A percentile compares a stretch with the other conserved stretches of the same genome.
Evolutionary conservation across 495 filamentous ascomycete genomes (phyloP).

Genomic region (Lepraria neglecta): DNA sequence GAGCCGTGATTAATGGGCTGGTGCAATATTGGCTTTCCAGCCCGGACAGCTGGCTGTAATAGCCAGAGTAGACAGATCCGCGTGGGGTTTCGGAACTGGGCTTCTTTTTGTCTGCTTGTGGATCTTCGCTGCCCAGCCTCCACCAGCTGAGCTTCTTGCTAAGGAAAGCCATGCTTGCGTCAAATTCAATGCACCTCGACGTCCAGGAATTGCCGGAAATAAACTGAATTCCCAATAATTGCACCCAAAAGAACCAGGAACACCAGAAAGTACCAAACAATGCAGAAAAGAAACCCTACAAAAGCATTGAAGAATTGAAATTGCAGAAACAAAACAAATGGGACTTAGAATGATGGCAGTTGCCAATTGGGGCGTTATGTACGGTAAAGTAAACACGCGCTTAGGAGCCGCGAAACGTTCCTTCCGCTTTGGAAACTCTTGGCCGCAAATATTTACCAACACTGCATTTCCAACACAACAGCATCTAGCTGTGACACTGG

Average conservation of each 20-base stretch:
- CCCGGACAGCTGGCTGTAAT: slow-evolving; percentile 4
- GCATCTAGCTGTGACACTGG: too few relatives aligned
- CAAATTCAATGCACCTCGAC: not conserved
- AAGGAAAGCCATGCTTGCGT: slow-evolving; percentile 17
- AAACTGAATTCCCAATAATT: not conserved
- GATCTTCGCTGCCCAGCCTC: not conserved
- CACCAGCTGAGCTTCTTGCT: slow-evolving; percentile 10
- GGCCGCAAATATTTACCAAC: not conserved
- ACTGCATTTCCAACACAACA: not conserved
- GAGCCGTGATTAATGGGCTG: too few relatives aligned
- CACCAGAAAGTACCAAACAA: not conserved
- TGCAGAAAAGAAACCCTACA: not conserved
- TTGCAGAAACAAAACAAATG: not conserved
- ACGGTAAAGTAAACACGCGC: slow-evolving; percentile 11
- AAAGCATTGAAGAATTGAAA: not conserved
- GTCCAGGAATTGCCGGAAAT: not conserved
- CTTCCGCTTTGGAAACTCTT: slow-evolving; percentile 4
- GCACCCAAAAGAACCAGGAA: not conserved
- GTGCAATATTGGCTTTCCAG: not conserved
- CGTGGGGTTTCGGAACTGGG: not conserved
- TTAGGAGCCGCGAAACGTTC: slow-evolving; percentile 8
- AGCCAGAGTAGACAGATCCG: slow-evolving; percentile 13
- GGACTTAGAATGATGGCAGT: not conserved
- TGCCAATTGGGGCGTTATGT: not conserved
- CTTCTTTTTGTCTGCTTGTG: not conserved